Base-by-base conservation (phyloP, 2,329 filamentous ascomycete species). In the Fusarium sp. region DNA sequence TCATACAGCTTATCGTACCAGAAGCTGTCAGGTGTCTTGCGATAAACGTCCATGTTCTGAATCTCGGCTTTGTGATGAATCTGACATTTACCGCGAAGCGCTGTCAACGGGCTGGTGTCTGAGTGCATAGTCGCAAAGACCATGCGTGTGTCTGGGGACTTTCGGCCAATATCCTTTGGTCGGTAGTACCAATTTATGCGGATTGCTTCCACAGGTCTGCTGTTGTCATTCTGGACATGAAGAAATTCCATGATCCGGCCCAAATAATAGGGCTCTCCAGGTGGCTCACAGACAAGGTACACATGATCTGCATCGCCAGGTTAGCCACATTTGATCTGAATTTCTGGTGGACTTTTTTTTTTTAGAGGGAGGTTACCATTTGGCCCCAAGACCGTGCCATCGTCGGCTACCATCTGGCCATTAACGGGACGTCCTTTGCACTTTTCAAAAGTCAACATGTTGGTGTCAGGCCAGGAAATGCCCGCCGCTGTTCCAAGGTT, bases 51-150 rank as follows among this genome's bases (percentile, higher is more conserved):
- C 72, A 98, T 83, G 77, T 92, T 91, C 38, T 88, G 82, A 66
- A 98, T 95, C 79, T 98, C 94, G 69, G 90, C 92, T 74, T 93
- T 90, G 84, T 99, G 96, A 79, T 88, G 87, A 79, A 99, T 96
- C 71, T 91, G 89, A 81, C 95, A 98, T 83, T 97, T 97, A 73
- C 96, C 96, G 76, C 96, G 93, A 74, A 99, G 85, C 47, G 96
- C 94, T 53, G 94, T 94, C 75, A 99, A 86, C 62, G 96, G 96
- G 79, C 94, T 97, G 67, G 94, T 92, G 83, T 99, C 96, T 27
- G 96, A 98, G 81, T 99, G 96, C 96, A 99, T 99, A 30, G 96
- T 97, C 68, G 94, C 95, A 82, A 95, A 98, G 55, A 99, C 90
- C 75, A 95, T 86, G 67, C 96, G 92, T 64, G 93, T 95, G 84